These are phyloP conservation scores for Peronosclerospora sorghi DNA, from an alignment of 352 stramenopile genomes.

Conservation along the genomic window DNA sequence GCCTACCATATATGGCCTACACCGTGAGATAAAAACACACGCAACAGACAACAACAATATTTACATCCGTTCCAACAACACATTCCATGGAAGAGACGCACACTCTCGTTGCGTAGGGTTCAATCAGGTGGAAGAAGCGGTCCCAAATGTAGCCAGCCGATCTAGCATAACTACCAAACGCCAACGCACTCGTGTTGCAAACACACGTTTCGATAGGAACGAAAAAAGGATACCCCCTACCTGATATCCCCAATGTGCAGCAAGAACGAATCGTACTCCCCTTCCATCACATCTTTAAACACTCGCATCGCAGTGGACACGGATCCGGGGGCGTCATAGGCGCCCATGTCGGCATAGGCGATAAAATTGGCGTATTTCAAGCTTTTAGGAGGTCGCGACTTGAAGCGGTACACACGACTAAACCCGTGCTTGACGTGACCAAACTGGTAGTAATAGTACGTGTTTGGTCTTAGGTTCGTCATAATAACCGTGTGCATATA, in stretches of 20 bases:
- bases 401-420: constrained; percentile 33
- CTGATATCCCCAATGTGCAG: constrained; percentile 73
- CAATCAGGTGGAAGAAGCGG: constrained; percentile 63
- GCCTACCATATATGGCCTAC: constrained; percentile 65
- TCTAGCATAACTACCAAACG: constrained; percentile 41
- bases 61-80: no score
- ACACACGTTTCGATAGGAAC: no score
- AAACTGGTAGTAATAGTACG: constrained; percentile 54
- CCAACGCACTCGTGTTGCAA: no score
- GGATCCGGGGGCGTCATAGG: constrained; percentile 33
- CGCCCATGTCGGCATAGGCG: constrained; percentile 50
- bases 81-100: constrained; percentile 17
- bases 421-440: constrained; percentile 37
- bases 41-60: no score
- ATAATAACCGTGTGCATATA: constrained; percentile 60
- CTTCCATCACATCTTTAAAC: constrained; percentile 36
- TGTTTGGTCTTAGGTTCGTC: constrained; percentile 25
- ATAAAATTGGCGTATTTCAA: constrained; percentile 44
- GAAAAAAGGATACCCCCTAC: constrained; percentile 8
- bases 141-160: constrained; percentile 55
- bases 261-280: constrained; percentile 58
- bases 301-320: constrained; percentile 47
- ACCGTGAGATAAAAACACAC: no score
- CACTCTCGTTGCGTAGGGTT: constrained; percentile 52
- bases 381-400: constrained; percentile 17